Base-by-base conservation (phyloP, 2,329 filamentous ascomycete genomes). In the Allantophomopsis lycopodina region DNA sequence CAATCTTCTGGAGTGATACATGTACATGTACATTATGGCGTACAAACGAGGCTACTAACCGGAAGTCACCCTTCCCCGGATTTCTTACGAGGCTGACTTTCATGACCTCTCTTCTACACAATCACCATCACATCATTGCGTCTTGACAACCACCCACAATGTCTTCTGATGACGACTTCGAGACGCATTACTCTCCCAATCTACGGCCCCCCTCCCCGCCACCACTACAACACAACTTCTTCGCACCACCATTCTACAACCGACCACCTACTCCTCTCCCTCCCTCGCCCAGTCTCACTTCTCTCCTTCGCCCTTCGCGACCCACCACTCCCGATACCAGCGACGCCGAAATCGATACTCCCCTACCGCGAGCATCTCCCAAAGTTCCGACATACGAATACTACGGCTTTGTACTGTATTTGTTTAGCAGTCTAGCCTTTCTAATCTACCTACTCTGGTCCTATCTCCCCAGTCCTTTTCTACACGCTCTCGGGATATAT, bases 351-450 rank as follows among this genome's bases (percentile, higher is more conserved):
- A 73, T 82, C 31, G 69, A 78, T 20, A 76, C 71, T 20, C 76
- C 70, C 2, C 76, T 94, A 14, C 85, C 88, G 5, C 81, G 86
- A 41, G 88, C 87, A 2, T 81, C 81, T 40, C 91, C 91, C 2
- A 87, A 91, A 56, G 88, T 98, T 2, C 91, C 91, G n/a, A 98
- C 91, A 0, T 96, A 98, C 64, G 91, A 98, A 58, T 98, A 96
- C 73, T 96, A 96, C 59, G 91, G 91, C 57, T 98, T 98, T 62
- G 89, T 94, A 40, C 73, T 98, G 37, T 96, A 98, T 64, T 72
- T 98, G 32, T 85, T 89, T 55, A 88, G 82, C 45, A 85, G 80
- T 16, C 67, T 91, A 38, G 77, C 77, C 2, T 96, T 96, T 57
- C 66, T 82, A 55, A 69, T 74, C 54, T 82, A 76, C 57, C 63